Evolutionary conservation across 106 monocot genomes (phyloP).

Genomic region (Amphibolis antarctica): DNA sequence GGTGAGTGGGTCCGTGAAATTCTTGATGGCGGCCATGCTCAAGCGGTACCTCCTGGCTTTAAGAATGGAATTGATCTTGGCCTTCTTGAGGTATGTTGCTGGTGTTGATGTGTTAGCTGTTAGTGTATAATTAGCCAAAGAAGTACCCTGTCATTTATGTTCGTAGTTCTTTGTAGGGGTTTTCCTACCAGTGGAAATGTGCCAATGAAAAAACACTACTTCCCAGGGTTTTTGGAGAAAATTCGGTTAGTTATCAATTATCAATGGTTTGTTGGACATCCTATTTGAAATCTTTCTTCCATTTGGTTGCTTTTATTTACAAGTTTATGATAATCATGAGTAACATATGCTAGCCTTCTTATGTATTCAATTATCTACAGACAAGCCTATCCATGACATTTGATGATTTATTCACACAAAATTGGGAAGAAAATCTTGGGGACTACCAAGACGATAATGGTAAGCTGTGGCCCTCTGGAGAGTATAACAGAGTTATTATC

Average conservation of each 20-base stretch:
- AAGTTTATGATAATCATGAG: too few relatives aligned
- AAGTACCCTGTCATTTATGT: neutral
- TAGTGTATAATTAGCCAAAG: neutral
- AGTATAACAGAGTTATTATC: neutral
- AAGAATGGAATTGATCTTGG: conserved; percentile 72
- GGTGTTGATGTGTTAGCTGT: conserved; percentile 1
- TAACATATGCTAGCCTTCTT: too few relatives aligned
- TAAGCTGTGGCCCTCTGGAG: conserved; percentile 8
- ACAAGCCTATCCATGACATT: conserved; percentile 46
- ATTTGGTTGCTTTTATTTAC: neutral
- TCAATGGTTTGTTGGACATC: neutral
- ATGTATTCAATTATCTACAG: conserved; percentile 19
- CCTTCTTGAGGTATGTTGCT: conserved; percentile 41
- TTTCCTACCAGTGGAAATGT: conserved; percentile 37
- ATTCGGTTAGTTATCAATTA: conserved; percentile 29
- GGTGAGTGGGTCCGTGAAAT: conserved; percentile 79
- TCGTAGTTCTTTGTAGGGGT: conserved; percentile 32
- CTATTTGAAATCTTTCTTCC: neutral
- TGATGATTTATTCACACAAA: conserved; percentile 64
- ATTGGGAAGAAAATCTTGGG: conserved; percentile 41
- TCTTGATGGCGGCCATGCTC: conserved; percentile 43
- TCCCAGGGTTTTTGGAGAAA: conserved; percentile 19
- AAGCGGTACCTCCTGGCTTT: conserved; percentile 64
- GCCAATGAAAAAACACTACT: conserved; percentile 6
- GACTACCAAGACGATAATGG: conserved; percentile 14